Evolutionary conservation across 805 yeast genomes (phyloP).

Genomic region (Candida nonsorbophila): DNA sequence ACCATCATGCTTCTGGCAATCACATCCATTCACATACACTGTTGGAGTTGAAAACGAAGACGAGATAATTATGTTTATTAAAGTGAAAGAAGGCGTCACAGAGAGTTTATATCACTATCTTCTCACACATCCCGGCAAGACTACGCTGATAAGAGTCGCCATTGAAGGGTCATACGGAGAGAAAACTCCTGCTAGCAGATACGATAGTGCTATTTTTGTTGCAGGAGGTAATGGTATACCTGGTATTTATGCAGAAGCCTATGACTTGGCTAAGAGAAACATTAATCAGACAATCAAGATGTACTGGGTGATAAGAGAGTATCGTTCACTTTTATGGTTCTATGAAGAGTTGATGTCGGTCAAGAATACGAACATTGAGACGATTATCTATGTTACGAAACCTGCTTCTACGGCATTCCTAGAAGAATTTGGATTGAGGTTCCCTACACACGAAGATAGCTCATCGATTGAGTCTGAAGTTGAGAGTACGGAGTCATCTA

Average conservation of each 20-base stretch:
- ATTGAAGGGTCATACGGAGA: slow-evolving; percentile 38
- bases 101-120: slow-evolving; percentile 14
- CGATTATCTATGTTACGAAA: slow-evolving; percentile 23
- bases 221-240: slow-evolving; percentile 42
- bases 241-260: slow-evolving; percentile 33
- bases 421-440: slow-evolving; percentile 9
- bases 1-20: slow-evolving; percentile 51
- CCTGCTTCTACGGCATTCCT: slow-evolving; percentile 30
- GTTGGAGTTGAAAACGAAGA: slow-evolving; percentile 9
- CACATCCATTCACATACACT: slow-evolving; percentile 60
- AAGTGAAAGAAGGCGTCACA: slow-evolving; percentile 32
- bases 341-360: slow-evolving; percentile 35
- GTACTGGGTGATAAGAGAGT: slow-evolving; percentile 63
- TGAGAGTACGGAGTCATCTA: slow-evolving; percentile 4
- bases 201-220: slow-evolving; percentile 25
- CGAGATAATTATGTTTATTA: slow-evolving; percentile 23
- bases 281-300: slow-evolving; percentile 28
- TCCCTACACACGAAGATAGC: slow-evolving; percentile 2
- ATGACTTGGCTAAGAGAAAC: slow-evolving; percentile 9
- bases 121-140: slow-evolving; percentile 11
- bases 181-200: slow-evolving; percentile 21
- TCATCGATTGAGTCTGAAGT: slow-evolving; percentile 46
- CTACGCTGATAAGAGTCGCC: slow-evolving; percentile 23
- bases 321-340: slow-evolving; percentile 47
- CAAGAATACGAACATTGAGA: slow-evolving; percentile 20